Evolutionary conservation across 768 basidiomycete species (phyloP).

Genomic region (Russula earlei): DNA sequence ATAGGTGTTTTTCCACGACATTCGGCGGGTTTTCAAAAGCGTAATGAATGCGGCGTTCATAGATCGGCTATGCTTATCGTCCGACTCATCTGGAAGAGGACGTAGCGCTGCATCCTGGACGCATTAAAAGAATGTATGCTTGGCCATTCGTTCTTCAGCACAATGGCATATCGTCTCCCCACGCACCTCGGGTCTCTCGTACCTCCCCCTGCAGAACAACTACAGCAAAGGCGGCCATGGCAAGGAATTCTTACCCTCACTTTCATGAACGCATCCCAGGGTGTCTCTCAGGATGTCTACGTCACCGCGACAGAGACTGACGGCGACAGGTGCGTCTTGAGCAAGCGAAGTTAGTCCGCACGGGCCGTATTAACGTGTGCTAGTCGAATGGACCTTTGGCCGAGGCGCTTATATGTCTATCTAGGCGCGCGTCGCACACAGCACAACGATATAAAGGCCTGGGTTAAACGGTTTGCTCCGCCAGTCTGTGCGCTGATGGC

Average conservation of each 20-base stretch:
- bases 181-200: slow-evolving; percentile 51
- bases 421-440: slow-evolving; percentile 33
- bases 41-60: background rate
- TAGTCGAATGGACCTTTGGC: slow-evolving; percentile 50
- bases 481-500: slow-evolving; percentile 57
- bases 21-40: slow-evolving; percentile 3
- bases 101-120: too few relatives aligned
- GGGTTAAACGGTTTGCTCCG: slow-evolving; percentile 38
- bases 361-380: slow-evolving; percentile 9
- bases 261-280: slow-evolving; percentile 37
- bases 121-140: slow-evolving; percentile 15
- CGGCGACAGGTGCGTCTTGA: slow-evolving; percentile 51
- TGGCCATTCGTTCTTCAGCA: background rate
- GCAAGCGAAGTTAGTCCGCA: background rate
- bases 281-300: slow-evolving; percentile 39
- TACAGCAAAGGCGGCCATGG: slow-evolving; percentile 40
- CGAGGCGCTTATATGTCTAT: slow-evolving; percentile 36
- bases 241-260: slow-evolving; percentile 44
- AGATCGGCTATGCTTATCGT: too few relatives aligned
- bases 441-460: slow-evolving; percentile 39
- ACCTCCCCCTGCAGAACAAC: slow-evolving; percentile 43
- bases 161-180: slow-evolving; percentile 55
- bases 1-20: slow-evolving; percentile 12
- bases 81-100: too few relatives aligned
- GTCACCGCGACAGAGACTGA: slow-evolving; percentile 63